A percentile compares a stretch with the other conserved stretches of the same genome.
Evolutionary conservation across 345 rosid genomes (phyloP).

Genomic region (Triadica sebifera): DNA sequence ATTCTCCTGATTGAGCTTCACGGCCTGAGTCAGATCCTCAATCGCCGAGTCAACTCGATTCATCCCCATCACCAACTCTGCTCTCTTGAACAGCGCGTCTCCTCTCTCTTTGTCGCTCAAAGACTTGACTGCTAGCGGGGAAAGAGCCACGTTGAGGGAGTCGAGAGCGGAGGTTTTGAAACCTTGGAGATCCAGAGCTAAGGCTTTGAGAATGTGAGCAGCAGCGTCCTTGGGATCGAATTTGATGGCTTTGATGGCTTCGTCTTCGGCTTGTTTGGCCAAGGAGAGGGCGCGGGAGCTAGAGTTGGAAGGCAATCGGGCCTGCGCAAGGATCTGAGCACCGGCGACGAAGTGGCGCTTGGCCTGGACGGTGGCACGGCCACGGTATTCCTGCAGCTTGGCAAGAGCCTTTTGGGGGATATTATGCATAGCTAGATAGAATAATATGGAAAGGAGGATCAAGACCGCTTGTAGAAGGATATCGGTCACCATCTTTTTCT

Average conservation of each 20-base stretch:
- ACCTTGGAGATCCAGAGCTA: constrained; percentile 62
- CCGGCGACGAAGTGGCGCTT: constrained; percentile 67
- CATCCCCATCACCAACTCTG: constrained; percentile 47
- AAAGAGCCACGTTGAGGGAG: constrained; percentile 54
- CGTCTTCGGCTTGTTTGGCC: constrained; percentile 54
- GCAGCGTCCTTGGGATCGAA: constrained; percentile 64
- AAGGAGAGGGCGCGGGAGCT: constrained; percentile 40
- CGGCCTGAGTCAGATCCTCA: constrained; percentile 47
- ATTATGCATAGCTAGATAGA: constrained; percentile 57
- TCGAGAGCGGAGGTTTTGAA: constrained; percentile 62
- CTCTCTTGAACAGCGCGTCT: constrained; percentile 62
- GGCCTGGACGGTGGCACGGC: constrained; percentile 41
- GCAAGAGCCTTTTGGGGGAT: constrained; percentile 44
- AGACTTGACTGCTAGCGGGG: constrained; percentile 49
- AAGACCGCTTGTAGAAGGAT: constrained; percentile 48
- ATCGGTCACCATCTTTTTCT: constrained; percentile 40
- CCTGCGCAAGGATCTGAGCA: constrained; percentile 57
- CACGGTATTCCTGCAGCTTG: constrained; percentile 18
- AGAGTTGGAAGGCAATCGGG: constrained; percentile 47
- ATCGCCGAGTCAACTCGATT: constrained; percentile 43
- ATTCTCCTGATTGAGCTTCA: constrained; percentile 31
- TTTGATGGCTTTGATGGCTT: constrained; percentile 51
- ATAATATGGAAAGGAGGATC: constrained; percentile 38
- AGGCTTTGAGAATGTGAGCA: constrained; percentile 54
- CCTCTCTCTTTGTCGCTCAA: constrained; percentile 44